These are phyloP conservation scores for Colletotrichum tamarilloi DNA, from an alignment of 2,329 filamentous ascomycete species.

Conservation along the genomic window DNA sequence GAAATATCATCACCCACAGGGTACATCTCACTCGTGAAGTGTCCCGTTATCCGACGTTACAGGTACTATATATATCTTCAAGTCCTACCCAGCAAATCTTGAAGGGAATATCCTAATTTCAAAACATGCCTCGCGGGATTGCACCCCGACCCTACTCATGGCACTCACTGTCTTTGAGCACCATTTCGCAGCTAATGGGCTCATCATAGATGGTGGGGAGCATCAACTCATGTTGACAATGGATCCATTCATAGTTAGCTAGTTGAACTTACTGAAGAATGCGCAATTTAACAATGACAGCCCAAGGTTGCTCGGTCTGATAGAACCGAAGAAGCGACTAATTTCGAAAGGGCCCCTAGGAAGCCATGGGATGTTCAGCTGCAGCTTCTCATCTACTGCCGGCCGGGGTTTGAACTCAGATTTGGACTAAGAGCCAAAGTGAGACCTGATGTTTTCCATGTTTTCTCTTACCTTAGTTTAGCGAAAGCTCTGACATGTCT, in stretches of 20 bases:
- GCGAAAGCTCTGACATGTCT: not conserved
- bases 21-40: too few species aligned
- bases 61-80: not conserved
- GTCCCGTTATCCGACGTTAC: too few species aligned
- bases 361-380: not conserved
- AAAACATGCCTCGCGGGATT: not conserved
- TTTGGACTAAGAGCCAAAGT: not conserved
- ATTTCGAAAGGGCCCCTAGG: not conserved
- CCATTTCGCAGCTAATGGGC: too few species aligned
- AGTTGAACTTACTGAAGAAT: not conserved
- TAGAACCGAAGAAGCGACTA: not conserved
- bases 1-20: too few species aligned
- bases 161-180: not conserved
- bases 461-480: not conserved
- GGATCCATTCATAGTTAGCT: too few species aligned
- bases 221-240: not conserved
- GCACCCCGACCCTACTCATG: too few species aligned
- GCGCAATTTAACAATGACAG: not conserved
- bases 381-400: not conserved
- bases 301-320: not conserved
- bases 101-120: not conserved
- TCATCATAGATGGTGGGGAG: not conserved
- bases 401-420: not conserved
- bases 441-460: not conserved
- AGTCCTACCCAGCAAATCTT: not conserved